Conservation (phyloP, 2,329 filamentous ascomycete species). For the Eurotiales sp. region DNA sequence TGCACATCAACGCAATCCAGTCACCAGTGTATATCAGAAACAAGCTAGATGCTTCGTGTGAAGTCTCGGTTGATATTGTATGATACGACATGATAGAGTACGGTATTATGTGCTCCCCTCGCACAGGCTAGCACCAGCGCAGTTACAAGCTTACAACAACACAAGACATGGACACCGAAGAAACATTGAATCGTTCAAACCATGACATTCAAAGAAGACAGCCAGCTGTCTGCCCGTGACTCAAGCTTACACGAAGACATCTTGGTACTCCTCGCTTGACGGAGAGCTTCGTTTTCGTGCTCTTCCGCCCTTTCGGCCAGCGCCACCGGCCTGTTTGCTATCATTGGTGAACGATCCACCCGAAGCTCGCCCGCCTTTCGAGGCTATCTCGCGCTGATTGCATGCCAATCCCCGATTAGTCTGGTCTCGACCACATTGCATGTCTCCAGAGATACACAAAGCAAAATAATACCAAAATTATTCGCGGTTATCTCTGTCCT, state of each 20-base stretch:
- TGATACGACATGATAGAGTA: too few species aligned
- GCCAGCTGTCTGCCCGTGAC: not conserved
- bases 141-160: too few species aligned
- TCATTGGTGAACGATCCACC: conserved; percentile 11
- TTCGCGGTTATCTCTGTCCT: not conserved
- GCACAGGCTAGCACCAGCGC: too few species aligned
- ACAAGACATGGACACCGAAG: too few species aligned
- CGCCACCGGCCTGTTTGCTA: conserved; percentile 9
- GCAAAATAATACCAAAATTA: too few species aligned
- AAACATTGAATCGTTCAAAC: not conserved
- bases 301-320: conserved; percentile 13
- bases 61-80: too few species aligned
- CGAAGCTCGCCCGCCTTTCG: conserved; percentile 20
- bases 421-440: not conserved
- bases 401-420: not conserved
- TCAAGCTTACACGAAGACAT: conserved; percentile 4
- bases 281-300: not conserved
- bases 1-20: too few species aligned
- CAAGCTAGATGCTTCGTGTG: too few species aligned
- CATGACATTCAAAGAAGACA: not conserved
- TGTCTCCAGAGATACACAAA: not conserved
- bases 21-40: too few species aligned
- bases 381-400: conserved; percentile 23
- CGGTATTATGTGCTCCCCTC: too few species aligned
- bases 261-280: conserved; percentile 6